phyloP scores from a whole-genome alignment of 768 basidiomycete genomes.

The Fibroporia radiculosa region DNA sequence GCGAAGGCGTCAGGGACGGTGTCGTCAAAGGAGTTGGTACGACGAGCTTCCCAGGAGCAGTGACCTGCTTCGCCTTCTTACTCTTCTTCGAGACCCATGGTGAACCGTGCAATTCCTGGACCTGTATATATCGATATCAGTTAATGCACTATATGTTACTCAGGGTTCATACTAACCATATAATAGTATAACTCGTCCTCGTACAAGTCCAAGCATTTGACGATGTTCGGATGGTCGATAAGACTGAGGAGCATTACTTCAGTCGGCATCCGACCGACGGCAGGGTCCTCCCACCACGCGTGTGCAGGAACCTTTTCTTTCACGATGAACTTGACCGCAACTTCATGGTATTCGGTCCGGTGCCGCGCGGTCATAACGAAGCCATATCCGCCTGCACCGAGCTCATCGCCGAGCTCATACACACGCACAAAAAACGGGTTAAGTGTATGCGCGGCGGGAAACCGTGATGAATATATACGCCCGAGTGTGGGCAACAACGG shows the following conservation, averaged over 20 bases:
- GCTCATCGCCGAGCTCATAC: slow-evolving; percentile 64
- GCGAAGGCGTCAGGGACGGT: slow-evolving; percentile 52
- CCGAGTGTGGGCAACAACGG: slow-evolving; percentile 9
- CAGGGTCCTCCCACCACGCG: slow-evolving; percentile 58
- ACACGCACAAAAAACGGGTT: slow-evolving; percentile 48
- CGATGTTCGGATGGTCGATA: slow-evolving; percentile 73
- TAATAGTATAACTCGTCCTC: slow-evolving; percentile 85
- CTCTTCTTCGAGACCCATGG: slow-evolving; percentile 62
- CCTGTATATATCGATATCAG: slow-evolving; percentile 33
- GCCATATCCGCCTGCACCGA: slow-evolving; percentile 90
- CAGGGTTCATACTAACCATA: slow-evolving; percentile 45
- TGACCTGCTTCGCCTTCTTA: slow-evolving; percentile 21
- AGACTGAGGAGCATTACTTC: slow-evolving; percentile 74
- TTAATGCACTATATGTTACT: not conserved
- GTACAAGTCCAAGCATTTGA: slow-evolving; percentile 77
- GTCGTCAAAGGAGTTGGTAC: slow-evolving; percentile 45
- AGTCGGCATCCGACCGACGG: slow-evolving; percentile 59
- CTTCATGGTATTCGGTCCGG: slow-evolving; percentile 51
- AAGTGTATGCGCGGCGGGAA: slow-evolving; percentile 55
- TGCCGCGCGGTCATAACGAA: slow-evolving; percentile 87
- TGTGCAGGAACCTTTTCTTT: slow-evolving; percentile 58
- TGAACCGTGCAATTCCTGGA: slow-evolving; percentile 88
- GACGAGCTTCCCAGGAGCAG: slow-evolving; percentile 20
- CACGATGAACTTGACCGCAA: slow-evolving; percentile 94
- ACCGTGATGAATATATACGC: slow-evolving; percentile 39